A percentile compares a stretch with the other conserved stretches of the same genome.
phyloP scores from a whole-genome alignment of 192 early-diverging fungal species.

The Coemansia brasiliensis region DNA sequence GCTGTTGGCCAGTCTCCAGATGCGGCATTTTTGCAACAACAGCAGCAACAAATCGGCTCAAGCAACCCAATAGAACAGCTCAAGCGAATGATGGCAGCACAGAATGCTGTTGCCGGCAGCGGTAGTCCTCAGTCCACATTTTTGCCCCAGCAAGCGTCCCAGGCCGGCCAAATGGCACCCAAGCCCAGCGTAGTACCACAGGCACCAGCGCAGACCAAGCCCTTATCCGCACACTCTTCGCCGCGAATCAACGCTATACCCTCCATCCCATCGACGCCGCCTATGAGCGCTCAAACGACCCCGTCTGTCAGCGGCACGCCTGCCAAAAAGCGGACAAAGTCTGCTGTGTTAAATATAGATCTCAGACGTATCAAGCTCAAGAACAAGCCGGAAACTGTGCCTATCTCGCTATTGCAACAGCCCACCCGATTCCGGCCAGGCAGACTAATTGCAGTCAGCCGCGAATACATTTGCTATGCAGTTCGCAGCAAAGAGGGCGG shows the following conservation, averaged over 20 bases:
- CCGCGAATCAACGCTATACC: conserved; percentile 11
- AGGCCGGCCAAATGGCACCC: neutral
- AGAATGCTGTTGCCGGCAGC: conserved; percentile 8
- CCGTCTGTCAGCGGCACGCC: conserved; percentile 5
- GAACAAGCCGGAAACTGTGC: conserved; percentile 37
- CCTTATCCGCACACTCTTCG: conserved; percentile 19
- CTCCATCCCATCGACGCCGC: neutral
- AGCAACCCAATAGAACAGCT: conserved; percentile 40
- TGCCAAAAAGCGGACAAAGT: conserved; percentile 17
- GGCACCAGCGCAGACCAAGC: conserved; percentile 1
- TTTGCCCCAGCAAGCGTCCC: conserved; percentile 3
- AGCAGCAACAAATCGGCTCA: conserved; percentile 7
- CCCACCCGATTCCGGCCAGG: conserved; percentile 39
- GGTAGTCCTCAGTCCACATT: conserved; percentile 6
- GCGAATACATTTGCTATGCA: conserved; percentile 53
- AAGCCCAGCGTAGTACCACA: neutral
- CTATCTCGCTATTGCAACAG: conserved; percentile 49
- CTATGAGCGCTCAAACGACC: neutral
- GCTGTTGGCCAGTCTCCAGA: conserved; percentile 15
- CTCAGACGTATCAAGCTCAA: conserved; percentile 26
- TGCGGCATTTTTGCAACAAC: conserved; percentile 4
- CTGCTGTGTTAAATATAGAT: conserved; percentile 19
- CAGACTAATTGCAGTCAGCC: conserved; percentile 40
- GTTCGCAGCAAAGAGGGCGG: conserved; percentile 53
- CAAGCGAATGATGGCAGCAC: conserved; percentile 42